Evolutionary conservation across 495 filamentous ascomycete species (phyloP).

Genomic region (Trichocladium antarcticum): DNA sequence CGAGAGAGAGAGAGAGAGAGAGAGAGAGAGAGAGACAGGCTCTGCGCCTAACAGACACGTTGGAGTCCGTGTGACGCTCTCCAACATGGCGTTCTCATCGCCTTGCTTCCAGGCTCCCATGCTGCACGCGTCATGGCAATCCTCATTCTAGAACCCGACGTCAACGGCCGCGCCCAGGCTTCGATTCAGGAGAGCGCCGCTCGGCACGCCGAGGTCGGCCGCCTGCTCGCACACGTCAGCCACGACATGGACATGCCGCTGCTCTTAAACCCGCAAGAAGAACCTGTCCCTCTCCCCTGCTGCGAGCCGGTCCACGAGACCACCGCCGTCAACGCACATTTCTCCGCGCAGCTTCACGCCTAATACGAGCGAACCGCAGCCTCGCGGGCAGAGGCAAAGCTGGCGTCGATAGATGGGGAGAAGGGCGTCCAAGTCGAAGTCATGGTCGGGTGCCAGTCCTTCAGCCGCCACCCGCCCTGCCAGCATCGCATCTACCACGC

Average conservation of each 20-base stretch:
- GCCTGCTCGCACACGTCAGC: not conserved
- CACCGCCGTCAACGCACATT: slow-evolving; percentile 19
- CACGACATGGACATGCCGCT: slow-evolving; percentile 17
- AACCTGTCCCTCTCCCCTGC: slow-evolving; percentile 16
- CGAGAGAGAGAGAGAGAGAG: no score
- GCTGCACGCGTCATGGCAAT: slow-evolving; percentile 1
- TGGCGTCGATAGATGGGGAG: not conserved
- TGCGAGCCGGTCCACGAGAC: slow-evolving; percentile 18
- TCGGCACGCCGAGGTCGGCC: slow-evolving; percentile 1
- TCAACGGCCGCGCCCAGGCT: slow-evolving; percentile 1
- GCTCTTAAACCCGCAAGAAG: slow-evolving; percentile 15
- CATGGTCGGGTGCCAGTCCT: not conserved
- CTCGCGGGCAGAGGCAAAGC: not conserved
- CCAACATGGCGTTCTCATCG: no score
- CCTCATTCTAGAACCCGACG: slow-evolving; percentile 5
- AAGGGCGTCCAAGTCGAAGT: not conserved
- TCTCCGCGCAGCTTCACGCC: slow-evolving; percentile 23
- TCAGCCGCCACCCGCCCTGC: not conserved
- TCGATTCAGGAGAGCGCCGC: slow-evolving; percentile 3
- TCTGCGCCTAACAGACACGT: no score
- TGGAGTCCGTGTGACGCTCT: no score
- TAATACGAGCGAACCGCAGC: slow-evolving; percentile 9
- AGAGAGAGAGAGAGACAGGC: no score
- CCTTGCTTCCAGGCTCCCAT: no score
- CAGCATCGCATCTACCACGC: slow-evolving; percentile 18